Base-by-base conservation (phyloP, 306 rosid species). In the Vigna radiata region DNA sequence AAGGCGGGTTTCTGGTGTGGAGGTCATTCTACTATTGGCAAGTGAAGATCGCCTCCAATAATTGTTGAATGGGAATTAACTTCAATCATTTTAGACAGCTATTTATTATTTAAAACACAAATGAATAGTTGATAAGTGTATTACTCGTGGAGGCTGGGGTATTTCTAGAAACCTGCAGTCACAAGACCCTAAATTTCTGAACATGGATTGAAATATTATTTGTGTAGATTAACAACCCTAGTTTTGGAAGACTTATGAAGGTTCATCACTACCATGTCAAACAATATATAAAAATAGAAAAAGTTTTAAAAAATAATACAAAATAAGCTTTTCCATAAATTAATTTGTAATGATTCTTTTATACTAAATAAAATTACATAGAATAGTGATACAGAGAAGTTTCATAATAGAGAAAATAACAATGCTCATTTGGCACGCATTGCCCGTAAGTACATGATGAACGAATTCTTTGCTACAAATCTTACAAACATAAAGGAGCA, bases 401-500 rank as follows among this genome's bases (percentile, higher is more conserved):
- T 39, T 14, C 53, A 55, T 13, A 6, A 12, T 25, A 39, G 36
- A 75, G 49, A 66, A 6, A 11, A 18, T 1, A 39, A 48, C 33
- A 63, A 72, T 77, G 79, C 48, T 15, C 37, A 74, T 43, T 53
- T 64, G 31, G 65, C 54, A 23, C 4, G 75, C 36, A 44, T 53
- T 14, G 16, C 25, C 27, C 25, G 43, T 19, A 58, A 43, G 36
- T 49, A 78, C 46, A 59, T 10, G 63, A 59, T 10, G 63, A 52
- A 18, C 31, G 27, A 53, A 18, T 17, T 64, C 25, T 14, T 68
- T 18, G 72, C 58, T 29, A 73, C 71, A 74, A 53, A 61, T 73
- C 60, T 63, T 65, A 43, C 81, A 70, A 70, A 50, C 63, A 80
- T 47, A 59, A 85, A 63, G 78, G 70, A 63, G 77, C 82, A 82